Conservation (phyloP, 2,329 filamentous ascomycete genomes). For the Exophiala aquamarina region DNA sequence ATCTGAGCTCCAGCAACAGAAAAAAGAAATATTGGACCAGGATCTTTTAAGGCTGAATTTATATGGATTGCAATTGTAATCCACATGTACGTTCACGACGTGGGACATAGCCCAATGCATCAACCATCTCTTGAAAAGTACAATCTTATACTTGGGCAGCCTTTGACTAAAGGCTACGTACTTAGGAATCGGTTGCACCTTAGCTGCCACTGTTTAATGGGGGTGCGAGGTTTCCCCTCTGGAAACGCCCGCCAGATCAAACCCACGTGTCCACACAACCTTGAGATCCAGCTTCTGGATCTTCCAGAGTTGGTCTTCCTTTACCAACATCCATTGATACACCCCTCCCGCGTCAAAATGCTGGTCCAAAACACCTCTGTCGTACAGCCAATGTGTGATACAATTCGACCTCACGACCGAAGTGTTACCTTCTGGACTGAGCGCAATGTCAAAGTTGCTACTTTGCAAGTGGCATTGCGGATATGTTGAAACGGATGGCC, state of each 20-base stretch:
- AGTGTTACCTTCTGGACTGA: not conserved
- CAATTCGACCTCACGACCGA: not conserved
- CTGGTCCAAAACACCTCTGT: constrained; percentile 5
- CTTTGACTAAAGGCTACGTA: no score
- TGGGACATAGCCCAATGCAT: no score
- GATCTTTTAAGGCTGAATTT: constrained; percentile 1
- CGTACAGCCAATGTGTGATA: constrained; percentile 2
- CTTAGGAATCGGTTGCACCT: no score
- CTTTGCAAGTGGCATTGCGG: constrained; percentile 1
- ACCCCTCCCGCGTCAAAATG: not conserved
- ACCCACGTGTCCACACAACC: constrained; percentile 5
- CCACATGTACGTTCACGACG: no score
- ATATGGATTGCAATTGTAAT: no score
- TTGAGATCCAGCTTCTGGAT: constrained; percentile 9
- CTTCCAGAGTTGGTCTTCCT: constrained; percentile 9
- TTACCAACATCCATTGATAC: constrained; percentile 9
- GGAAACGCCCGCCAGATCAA: not conserved
- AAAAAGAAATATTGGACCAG: constrained; percentile 33
- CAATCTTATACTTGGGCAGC: no score
- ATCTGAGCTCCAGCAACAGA: constrained; percentile 45
- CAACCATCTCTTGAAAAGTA: no score
- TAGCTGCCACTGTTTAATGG: no score
- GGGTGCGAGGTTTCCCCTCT: no score
- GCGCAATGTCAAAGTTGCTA: constrained; percentile 1
- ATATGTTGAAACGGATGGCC: not conserved